These are phyloP conservation scores for Carex kokanica DNA, from an alignment of 176 grass and related monocot genomes.

Conservation along the genomic window DNA sequence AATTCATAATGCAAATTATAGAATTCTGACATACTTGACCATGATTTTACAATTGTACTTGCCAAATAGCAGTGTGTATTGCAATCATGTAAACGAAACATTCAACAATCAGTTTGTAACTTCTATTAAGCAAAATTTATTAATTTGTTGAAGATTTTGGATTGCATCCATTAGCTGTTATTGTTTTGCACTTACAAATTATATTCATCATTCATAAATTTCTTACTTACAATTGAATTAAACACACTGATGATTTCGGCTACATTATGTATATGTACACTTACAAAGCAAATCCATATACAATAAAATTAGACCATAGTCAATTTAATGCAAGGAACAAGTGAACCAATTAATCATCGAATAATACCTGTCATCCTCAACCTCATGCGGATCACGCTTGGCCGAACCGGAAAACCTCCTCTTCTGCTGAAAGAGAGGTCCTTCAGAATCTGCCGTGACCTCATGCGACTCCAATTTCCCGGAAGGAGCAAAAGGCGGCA, in stretches of 20 bases:
- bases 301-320: background rate
- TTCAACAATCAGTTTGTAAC: too few relatives aligned
- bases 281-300: background rate
- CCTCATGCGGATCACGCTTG: constrained; percentile 8
- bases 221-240: background rate
- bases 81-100: too few relatives aligned
- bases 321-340: background rate
- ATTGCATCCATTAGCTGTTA: background rate
- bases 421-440: constrained; percentile 47
- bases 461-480: constrained; percentile 48
- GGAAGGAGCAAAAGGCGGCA: constrained; percentile 52
- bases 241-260: background rate
- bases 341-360: background rate
- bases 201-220: too few relatives aligned
- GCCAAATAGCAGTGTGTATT: too few relatives aligned
- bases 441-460: background rate
- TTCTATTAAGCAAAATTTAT: background rate
- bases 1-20: background rate
- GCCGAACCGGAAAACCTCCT: constrained; percentile 17
- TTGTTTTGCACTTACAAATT: background rate
- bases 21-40: too few relatives aligned
- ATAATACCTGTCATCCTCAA: constrained; percentile 26
- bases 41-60: too few relatives aligned
- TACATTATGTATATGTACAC: background rate
- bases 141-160: background rate